Conservation (phyloP, 371 early-diverging fungal species). For the Thermomucor indicae-seudaticae region DNA sequence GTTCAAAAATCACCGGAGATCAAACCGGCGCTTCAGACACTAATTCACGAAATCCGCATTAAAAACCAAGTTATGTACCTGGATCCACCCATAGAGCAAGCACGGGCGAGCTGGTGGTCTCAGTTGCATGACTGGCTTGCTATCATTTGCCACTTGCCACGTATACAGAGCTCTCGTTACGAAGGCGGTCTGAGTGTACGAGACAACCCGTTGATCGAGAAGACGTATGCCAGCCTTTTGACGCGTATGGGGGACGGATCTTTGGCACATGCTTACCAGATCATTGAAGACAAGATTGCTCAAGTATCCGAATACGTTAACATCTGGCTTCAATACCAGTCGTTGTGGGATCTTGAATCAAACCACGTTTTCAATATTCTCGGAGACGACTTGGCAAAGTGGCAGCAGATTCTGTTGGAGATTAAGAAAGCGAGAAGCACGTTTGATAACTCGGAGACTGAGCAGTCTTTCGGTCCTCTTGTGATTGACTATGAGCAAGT, state of each 20-base stretch:
- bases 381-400: constrained; percentile 88
- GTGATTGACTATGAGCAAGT: constrained; percentile 96
- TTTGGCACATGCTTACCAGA: constrained; percentile 75
- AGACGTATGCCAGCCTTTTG: constrained; percentile 71
- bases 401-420: constrained; percentile 93
- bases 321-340: constrained; percentile 97
- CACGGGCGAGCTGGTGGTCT: constrained; percentile 83
- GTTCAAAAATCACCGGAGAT: constrained; percentile 54
- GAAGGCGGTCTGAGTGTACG: constrained; percentile 72
- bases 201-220: constrained; percentile 49
- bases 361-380: constrained; percentile 78
- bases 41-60: constrained; percentile 83
- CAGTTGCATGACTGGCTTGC: constrained; percentile 94
- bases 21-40: constrained; percentile 58
- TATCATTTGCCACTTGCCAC: constrained; percentile 69
- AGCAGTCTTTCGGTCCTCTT: constrained; percentile 83
- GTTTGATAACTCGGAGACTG: constrained; percentile 94
- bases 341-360: constrained; percentile 94
- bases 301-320: constrained; percentile 84
- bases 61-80: constrained; percentile 94
- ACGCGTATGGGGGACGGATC: constrained; percentile 70
- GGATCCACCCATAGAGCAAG: constrained; percentile 94
- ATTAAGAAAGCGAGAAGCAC: constrained; percentile 92
- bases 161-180: constrained; percentile 89
- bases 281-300: constrained; percentile 76